Conservation (phyloP, 2,329 filamentous ascomycete species). For the Fusarium armeniacum region DNA sequence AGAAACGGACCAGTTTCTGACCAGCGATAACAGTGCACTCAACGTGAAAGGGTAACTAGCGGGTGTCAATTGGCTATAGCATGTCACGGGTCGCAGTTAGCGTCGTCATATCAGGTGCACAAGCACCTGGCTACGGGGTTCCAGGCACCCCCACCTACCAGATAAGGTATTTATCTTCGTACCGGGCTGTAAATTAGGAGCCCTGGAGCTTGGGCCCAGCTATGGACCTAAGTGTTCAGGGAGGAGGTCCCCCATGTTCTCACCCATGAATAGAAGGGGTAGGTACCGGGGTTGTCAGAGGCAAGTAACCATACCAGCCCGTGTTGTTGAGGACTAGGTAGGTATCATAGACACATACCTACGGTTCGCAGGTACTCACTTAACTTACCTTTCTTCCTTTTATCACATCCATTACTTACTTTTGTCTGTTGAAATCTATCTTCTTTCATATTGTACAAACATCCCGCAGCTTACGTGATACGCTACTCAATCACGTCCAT, state of each 20-base stretch:
- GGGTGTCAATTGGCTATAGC: slow-evolving; percentile 28
- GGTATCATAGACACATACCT: background rate
- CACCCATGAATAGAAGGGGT: slow-evolving; percentile 7
- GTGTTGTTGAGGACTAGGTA: slow-evolving; percentile 18
- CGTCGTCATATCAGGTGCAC: slow-evolving; percentile 18
- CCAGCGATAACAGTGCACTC: slow-evolving; percentile 9
- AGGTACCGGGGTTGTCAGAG: background rate
- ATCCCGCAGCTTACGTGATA: slow-evolving; percentile 27
- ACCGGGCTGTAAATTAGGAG: background rate
- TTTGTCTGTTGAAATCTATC: slow-evolving; percentile 24
- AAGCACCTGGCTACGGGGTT: slow-evolving; percentile 26
- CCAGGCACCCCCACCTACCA: slow-evolving; percentile 44
- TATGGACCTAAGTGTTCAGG: background rate
- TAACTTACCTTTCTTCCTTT: background rate
- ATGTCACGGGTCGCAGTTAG: slow-evolving; percentile 32
- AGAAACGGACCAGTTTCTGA: slow-evolving; percentile 23
- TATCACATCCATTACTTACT: background rate
- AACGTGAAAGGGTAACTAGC: slow-evolving; percentile 2
- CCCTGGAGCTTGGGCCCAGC: background rate
- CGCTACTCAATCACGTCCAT: background rate
- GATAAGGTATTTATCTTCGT: slow-evolving; percentile 7
- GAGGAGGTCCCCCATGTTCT: background rate
- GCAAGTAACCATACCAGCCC: background rate
- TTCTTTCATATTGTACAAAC: slow-evolving; percentile 41
- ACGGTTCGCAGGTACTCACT: background rate